Base-by-base conservation (phyloP, 2,329 filamentous ascomycete genomes). In the Claviceps maximensis region DNA sequence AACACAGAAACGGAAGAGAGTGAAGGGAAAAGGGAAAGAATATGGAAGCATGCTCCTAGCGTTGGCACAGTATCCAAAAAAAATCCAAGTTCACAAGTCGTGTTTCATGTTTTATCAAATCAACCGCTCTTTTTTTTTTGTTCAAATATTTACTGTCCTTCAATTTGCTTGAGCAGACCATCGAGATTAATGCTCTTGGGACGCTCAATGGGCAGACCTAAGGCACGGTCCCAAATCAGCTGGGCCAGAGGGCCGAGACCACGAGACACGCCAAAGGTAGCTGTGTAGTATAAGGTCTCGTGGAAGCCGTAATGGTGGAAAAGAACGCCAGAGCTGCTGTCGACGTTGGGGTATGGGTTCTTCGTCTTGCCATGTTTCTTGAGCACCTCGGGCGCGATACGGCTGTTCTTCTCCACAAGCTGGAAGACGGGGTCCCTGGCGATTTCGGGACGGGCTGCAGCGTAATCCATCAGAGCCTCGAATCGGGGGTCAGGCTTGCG, bases 251-350 rank as follows among this genome's bases (percentile, higher is more conserved):
- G 93, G 8, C 93, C 93, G 17, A 98, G 75, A 51, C 82, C 82
- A 60, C 82, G 73, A 55, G 79, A 83, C 13, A 86, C 82, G 56
- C 82, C 83, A 58, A 86, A 86, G 0, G 82, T 85, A 54, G 80
- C 82, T 4, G 82, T 84, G 74, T 97, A 98, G 77, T 97, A 98
- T 12, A 97, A 78, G 0, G 91, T 95, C 75, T 97, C 89, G 68
- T 87, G 86, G 82, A 98, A 95, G 54, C 91, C 93, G 68, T 95
- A 98, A 75, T 97, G 89, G 72, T 97, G 85, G 82, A 98, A 97
- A 49, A 98, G 78, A 6, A 97, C 90, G 58, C 93, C 93, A 0
- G 89, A 95, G 58, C 82, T 85, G 48, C 86, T 89, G 71, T 98
- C 93, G 57, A 98, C 93, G 68, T 98, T 98, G 58, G 93, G 93